These are phyloP conservation scores for Torrubiellomyces zombiae DNA, from an alignment of 2,329 filamentous ascomycete genomes.

Conservation along the genomic window DNA sequence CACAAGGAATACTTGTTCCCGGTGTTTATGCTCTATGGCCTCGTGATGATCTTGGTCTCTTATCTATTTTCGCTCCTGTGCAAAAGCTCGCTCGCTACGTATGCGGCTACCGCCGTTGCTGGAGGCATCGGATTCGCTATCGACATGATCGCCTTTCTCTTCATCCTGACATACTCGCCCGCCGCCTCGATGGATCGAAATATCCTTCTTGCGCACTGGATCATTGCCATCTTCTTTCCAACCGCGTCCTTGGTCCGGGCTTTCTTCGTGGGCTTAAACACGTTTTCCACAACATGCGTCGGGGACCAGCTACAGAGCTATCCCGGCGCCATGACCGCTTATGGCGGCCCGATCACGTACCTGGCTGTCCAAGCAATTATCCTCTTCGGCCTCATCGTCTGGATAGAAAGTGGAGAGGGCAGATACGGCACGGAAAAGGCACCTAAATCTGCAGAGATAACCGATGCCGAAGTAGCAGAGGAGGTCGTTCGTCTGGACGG, in stretches of 20 bases:
- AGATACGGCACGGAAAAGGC: constrained; percentile 5
- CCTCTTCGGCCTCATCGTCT: constrained; percentile 53
- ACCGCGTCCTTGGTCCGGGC: constrained; percentile 41
- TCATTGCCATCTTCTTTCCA: constrained; percentile 41
- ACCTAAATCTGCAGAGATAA: constrained; percentile 5
- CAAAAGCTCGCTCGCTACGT: constrained; percentile 30
- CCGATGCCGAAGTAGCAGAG: constrained; percentile 12
- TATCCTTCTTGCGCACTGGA: constrained; percentile 56
- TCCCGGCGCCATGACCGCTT: constrained; percentile 47
- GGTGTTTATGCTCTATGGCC: constrained; percentile 59
- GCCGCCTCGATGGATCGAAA: constrained; percentile 48
- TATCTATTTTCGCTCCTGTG: constrained; percentile 53
- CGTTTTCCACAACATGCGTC: constrained; percentile 61
- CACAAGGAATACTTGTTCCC: constrained; percentile 42
- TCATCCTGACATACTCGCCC: constrained; percentile 55
- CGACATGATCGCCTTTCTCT: constrained; percentile 35
- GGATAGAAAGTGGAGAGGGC: constrained; percentile 50
- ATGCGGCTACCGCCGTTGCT: constrained; percentile 4
- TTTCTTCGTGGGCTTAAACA: constrained; percentile 58
- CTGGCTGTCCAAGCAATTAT: constrained; percentile 52
- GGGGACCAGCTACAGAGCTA: constrained; percentile 33
- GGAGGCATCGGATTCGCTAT: constrained; percentile 8
- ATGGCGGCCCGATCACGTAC: constrained; percentile 69
- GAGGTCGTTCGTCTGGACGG: constrained; percentile 11
- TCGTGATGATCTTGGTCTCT: constrained; percentile 52